Percentiles rank a stretch among this genome's conserved stretches.
Evolutionary conservation across 2,329 filamentous ascomycete species (phyloP).

Genomic region (Ustulina deusta): DNA sequence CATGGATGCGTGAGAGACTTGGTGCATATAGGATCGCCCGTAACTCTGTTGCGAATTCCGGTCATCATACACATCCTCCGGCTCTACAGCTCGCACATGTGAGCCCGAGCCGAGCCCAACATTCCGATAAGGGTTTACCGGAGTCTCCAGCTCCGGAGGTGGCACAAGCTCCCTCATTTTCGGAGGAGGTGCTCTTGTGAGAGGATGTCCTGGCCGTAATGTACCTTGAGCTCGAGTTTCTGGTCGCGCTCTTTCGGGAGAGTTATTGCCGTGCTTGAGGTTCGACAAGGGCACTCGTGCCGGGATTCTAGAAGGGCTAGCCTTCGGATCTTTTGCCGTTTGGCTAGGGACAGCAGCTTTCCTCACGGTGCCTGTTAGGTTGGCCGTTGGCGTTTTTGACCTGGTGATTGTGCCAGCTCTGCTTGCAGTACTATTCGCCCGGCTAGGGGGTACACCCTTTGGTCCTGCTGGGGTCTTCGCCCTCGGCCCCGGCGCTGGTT

Average conservation of each 20-base stretch:
- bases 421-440: constrained; percentile 54
- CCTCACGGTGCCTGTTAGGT: constrained; percentile 50
- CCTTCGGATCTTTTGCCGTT: constrained; percentile 51
- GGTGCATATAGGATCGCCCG: constrained; percentile 52
- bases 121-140: constrained; percentile 61
- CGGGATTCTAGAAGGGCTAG: constrained; percentile 77
- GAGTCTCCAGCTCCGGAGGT: constrained; percentile 64
- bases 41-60: constrained; percentile 57
- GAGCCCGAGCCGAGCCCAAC: constrained; percentile 62
- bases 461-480: constrained; percentile 81
- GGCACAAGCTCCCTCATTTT: constrained; percentile 86
- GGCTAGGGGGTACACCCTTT: constrained; percentile 50
- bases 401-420: constrained; percentile 55
- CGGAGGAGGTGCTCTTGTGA: constrained; percentile 78
- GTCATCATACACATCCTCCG: constrained; percentile 90
- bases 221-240: constrained; percentile 60
- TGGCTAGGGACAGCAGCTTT: constrained; percentile 49
- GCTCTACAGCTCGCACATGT: constrained; percentile 71
- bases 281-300: constrained; percentile 76
- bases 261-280: constrained; percentile 79
- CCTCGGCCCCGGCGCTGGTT: constrained; percentile 70
- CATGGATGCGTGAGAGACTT: constrained; percentile 55
- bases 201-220: constrained; percentile 66
- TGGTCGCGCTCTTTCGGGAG: constrained; percentile 75
- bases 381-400: constrained; percentile 68